phyloP scores from a whole-genome alignment of 176 grass and related monocot species.

The Oryza nivara region DNA sequence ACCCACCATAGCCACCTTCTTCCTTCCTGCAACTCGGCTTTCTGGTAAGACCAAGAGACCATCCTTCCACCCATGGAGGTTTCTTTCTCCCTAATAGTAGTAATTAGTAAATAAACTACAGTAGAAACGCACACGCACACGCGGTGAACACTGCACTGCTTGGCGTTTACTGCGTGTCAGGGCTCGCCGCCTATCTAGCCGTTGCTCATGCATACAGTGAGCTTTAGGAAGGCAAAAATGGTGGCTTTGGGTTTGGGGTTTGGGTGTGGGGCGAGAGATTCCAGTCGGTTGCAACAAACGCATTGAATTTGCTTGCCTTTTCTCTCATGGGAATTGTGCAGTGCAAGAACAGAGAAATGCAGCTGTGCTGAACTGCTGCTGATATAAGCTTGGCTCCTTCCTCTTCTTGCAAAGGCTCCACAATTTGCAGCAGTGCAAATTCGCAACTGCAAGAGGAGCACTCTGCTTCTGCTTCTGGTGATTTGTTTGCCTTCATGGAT shows the following conservation, averaged over 20 bases:
- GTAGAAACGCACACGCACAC: neutral
- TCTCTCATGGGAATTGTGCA: neutral
- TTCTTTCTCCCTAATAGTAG: neutral
- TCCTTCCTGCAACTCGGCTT: neutral
- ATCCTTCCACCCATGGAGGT: neutral
- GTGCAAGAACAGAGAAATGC: neutral
- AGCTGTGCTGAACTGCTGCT: neutral
- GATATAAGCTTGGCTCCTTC: neutral
- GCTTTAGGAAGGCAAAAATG: neutral
- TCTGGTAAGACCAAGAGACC: constrained; percentile 38
- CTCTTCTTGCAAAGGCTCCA: constrained; percentile 24
- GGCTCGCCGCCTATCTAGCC: neutral
- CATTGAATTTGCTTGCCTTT: constrained; percentile 34
- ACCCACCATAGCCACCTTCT: constrained; percentile 12
- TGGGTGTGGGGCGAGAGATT: constrained; percentile 1
- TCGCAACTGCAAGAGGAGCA: neutral
- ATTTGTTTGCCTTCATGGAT: neutral
- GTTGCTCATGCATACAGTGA: constrained; percentile 40
- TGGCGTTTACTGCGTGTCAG: constrained; percentile 28
- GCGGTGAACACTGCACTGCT: neutral
- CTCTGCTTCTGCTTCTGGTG: neutral
- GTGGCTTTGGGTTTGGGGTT: neutral
- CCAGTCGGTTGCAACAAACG: constrained; percentile 56
- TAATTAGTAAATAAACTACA: neutral
- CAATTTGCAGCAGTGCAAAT: constrained; percentile 15